phyloP scores from a whole-genome alignment of 805 yeast genomes.

The Candida maltosa region DNA sequence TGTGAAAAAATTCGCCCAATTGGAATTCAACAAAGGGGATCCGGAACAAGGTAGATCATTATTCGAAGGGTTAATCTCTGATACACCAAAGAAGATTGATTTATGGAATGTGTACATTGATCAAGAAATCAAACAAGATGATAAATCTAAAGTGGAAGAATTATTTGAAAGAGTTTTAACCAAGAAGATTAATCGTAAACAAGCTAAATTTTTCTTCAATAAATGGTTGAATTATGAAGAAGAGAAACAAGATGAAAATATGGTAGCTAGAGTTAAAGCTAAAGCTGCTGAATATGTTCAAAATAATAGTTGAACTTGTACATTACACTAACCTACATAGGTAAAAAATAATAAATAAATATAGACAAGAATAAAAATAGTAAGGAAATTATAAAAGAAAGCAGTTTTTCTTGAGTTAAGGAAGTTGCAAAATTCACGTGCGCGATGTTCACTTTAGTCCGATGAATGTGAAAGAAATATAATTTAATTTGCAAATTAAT shows the following conservation, averaged over 20 bases:
- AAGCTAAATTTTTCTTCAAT: slow-evolving; percentile 90
- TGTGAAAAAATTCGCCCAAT: slow-evolving; percentile 83
- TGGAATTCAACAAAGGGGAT: slow-evolving; percentile 85
- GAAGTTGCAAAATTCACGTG: no score
- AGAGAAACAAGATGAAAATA: slow-evolving; percentile 60
- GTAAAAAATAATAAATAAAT: no score
- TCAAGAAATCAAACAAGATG: slow-evolving; percentile 76
- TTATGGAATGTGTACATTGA: slow-evolving; percentile 94
- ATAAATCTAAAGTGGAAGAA: slow-evolving; percentile 66
- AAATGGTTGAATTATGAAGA: slow-evolving; percentile 88
- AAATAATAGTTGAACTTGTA: slow-evolving; percentile 10
- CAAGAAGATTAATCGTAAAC: slow-evolving; percentile 73
- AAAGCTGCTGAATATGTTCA: slow-evolving; percentile 80
- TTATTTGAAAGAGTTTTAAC: slow-evolving; percentile 77
- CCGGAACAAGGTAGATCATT: slow-evolving; percentile 92
- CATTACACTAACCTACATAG: no score
- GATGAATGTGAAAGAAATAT: no score
- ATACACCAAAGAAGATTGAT: slow-evolving; percentile 89
- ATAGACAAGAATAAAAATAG: not conserved
- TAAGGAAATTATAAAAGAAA: not conserved
- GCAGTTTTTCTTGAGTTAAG: no score
- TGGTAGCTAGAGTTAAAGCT: slow-evolving; percentile 81
- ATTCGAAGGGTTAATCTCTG: slow-evolving; percentile 86
- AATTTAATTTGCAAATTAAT: no score
- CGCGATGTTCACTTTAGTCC: no score